A percentile compares a stretch with the other conserved stretches of the same genome.
These are phyloP conservation scores for Microcos paniculata DNA, from an alignment of 345 rosid genomes.

Conservation along the genomic window DNA sequence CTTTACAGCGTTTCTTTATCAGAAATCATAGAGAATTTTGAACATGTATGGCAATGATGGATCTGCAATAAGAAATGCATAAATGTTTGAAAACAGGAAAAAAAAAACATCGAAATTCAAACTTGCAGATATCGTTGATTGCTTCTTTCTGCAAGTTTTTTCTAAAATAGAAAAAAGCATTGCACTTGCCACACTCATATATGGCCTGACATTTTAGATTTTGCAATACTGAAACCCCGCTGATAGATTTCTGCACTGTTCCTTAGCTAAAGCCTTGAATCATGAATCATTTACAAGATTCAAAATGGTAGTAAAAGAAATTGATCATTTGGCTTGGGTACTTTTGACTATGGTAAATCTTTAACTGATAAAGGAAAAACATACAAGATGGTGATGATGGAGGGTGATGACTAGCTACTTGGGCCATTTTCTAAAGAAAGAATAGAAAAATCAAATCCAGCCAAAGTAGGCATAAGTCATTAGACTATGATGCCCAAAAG, in stretches of 20 bases:
- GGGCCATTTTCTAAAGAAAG: neutral
- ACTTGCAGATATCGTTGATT: neutral
- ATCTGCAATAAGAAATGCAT: neutral
- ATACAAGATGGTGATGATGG: neutral
- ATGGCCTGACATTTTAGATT: neutral
- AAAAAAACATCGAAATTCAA: neutral
- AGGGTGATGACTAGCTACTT: neutral
- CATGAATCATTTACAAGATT: neutral
- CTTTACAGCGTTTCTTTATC: neutral
- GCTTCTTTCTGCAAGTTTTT: neutral
- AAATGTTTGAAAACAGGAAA: neutral
- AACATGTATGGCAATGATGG: slow-evolving; percentile 2
- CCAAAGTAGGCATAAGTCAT: neutral
- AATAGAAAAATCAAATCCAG: neutral
- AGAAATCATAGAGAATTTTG: neutral
- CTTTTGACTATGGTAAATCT: neutral
- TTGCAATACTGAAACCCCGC: neutral
- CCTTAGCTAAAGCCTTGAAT: no score
- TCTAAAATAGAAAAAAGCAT: neutral
- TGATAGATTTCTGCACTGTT: neutral
- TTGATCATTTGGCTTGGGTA: neutral
- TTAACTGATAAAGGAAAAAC: neutral
- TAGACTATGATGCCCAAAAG: neutral
- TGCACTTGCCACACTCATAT: neutral
- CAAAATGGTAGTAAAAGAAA: neutral